These are phyloP conservation scores for Chrysosporium queenslandicum DNA, from an alignment of 2,329 filamentous ascomycete genomes.

Conservation along the genomic window DNA sequence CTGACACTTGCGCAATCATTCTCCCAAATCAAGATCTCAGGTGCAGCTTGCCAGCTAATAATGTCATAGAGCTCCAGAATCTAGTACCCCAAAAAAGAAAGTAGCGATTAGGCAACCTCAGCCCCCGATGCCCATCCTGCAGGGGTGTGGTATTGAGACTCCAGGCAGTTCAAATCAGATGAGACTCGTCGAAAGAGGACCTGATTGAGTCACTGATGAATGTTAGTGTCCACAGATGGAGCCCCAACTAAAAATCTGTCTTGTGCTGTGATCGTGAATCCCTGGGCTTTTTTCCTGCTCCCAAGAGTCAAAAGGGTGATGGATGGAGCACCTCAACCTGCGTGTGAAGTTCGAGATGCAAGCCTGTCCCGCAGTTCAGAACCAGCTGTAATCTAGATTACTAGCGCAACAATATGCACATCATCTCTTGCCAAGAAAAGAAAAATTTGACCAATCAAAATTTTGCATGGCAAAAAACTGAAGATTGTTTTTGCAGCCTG, in stretches of 20 bases:
- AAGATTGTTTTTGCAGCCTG: not conserved
- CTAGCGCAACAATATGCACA: not conserved
- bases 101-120: not conserved
- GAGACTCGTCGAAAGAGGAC: not conserved
- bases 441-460: not conserved
- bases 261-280: no score
- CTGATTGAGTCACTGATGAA: no score
- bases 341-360: not conserved
- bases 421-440: not conserved
- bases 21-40: not conserved
- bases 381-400: conserved; percentile 3
- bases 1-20: not conserved
- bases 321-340: not conserved
- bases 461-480: not conserved
- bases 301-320: not conserved
- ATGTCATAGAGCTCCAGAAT: not conserved
- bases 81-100: not conserved
- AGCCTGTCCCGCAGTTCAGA: not conserved
- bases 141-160: not conserved
- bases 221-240: no score
- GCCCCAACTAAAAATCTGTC: no score
- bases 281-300: no score
- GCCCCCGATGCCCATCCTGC: not conserved
- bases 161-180: not conserved
- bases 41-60: not conserved